Base-by-base conservation (phyloP, 2,329 filamentous ascomycete species). In the Sarocladium oryzae region DNA sequence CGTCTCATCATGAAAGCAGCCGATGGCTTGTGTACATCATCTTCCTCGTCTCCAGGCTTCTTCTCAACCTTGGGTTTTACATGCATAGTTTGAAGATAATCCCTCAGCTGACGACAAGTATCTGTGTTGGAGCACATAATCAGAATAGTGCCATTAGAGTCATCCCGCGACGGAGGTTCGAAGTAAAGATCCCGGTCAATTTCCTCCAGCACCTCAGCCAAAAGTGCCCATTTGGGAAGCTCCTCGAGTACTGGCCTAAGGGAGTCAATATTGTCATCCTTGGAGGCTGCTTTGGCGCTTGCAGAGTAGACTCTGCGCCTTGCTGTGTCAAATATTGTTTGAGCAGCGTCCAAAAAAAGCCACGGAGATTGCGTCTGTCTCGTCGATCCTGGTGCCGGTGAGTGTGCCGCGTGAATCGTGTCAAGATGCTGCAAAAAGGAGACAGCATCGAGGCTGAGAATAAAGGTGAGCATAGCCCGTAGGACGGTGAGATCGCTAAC, bases 101-200 rank as follows among this genome's bases (percentile, higher is more conserved):
- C 92, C 56, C 89, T 83, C 37, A 99, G 74, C 60, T 99, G 93
- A 13, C 86, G 81, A 62, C 89, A 95, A 8, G 89, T 95, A 52
- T 84, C 82, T 52, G 88, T 83, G 60, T 95, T 92, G 23, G 86
- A 85, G 63, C 92, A 97, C 93, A 99, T 97, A 64, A 99, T 89
- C 30, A 99, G 72, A 48, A 96, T 89, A 2, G 88, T 89, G n/a
- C 88, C 88, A 62, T 90, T 95, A 0, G 90, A 95, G 60, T 90
- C 88, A 64, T 93, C 89, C 52, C 81, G 77, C n/a, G 77, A 70
- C 8, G 76, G 72, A 5, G 89, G 86, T 56, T 95, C 91, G 61
- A 95, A 85, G 64, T 95, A 93, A 15, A 89, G 76, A 61, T 96
- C 91, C 50, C 85, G 82, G 61, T 97, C 93, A 58, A 99, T 96